Conservation (phyloP, 768 basidiomycete genomes). For the Pisolithus albus region DNA sequence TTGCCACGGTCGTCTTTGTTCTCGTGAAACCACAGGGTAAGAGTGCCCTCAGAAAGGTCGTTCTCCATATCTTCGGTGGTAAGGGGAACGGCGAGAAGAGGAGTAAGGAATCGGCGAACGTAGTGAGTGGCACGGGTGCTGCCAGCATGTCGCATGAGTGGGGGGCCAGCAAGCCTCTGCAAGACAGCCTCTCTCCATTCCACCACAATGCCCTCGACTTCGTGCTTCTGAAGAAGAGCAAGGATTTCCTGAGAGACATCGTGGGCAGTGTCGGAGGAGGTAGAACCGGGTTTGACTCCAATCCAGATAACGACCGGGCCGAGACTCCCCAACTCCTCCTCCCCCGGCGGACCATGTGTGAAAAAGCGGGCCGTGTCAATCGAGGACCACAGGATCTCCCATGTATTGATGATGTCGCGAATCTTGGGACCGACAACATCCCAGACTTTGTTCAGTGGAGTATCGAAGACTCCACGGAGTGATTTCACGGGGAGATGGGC, state of each 20-base stretch:
- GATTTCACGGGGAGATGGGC: too few species aligned
- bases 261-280: constrained; percentile 18
- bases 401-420: too few species aligned
- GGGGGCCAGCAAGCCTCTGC: constrained; percentile 15
- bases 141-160: constrained; percentile 9
- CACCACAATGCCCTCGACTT: constrained; percentile 29
- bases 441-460: too few species aligned
- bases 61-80: constrained; percentile 15
- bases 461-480: too few species aligned
- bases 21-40: constrained; percentile 27
- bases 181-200: constrained; percentile 33
- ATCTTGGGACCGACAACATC: too few species aligned
- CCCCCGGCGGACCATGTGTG: too few species aligned
- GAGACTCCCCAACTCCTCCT: too few species aligned
- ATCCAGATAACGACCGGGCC: too few species aligned
- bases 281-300: too few species aligned
- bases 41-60: constrained; percentile 24
- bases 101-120: too few species aligned
- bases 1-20: constrained; percentile 16
- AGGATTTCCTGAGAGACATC: constrained; percentile 32
- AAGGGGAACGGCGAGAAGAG: constrained; percentile 32
- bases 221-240: constrained; percentile 25
- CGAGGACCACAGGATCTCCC: too few species aligned
- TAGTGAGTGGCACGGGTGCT: constrained; percentile 23
- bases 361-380: too few species aligned